Base-by-base conservation (phyloP, 768 basidiomycete genomes). In the Collybiopsis luxurians region DNA sequence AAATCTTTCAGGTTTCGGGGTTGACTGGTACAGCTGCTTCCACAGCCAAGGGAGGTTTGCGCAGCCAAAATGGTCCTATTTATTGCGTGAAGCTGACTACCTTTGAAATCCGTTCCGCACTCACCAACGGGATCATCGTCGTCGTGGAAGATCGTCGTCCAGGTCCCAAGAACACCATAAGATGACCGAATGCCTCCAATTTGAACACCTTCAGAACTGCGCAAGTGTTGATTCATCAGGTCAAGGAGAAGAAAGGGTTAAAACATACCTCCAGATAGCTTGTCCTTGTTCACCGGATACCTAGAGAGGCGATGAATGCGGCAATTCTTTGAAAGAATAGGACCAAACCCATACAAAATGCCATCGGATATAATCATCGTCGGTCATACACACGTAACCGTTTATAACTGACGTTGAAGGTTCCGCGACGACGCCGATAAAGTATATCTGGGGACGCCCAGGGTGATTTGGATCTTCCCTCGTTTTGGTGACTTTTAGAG, bases 191-290 rank as follows among this genome's bases (percentile, higher is more conserved):
- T 61, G 1, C 76, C 81, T 15, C 89, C 87, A 13, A 89, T 57
- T 55, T 86, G 84, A 21, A 89, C 69, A 31, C 79, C 86, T 36
- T 82, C 77, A n/a, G 79, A 84, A 61, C 86, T 87, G 24, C 21
- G 54, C 55, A 47, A 26, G 34, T 47, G n/a, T 4, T 39, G 40
- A 45, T 11, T 2, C 27, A 40, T 12, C 54, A 62, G 62, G 61
- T 65, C 61, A 61, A 63, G 30, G 17, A 10, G 21, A 9, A 28
- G 27, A 15, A 19, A 36, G 31, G 34, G 19, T 4, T 2, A 43
- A 58, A 11, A 70, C 75, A 21, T 31, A 85, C 83, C 77, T 79
- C 85, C 85, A 87, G 17, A 85, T 76, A 12, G 79, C 72, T 49
- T 76, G 73, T 10, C 74, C 76, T 43, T 73, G 70, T 36, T 84